Conservation (phyloP, 176 grass and related monocot species). For the Areca catechu region DNA sequence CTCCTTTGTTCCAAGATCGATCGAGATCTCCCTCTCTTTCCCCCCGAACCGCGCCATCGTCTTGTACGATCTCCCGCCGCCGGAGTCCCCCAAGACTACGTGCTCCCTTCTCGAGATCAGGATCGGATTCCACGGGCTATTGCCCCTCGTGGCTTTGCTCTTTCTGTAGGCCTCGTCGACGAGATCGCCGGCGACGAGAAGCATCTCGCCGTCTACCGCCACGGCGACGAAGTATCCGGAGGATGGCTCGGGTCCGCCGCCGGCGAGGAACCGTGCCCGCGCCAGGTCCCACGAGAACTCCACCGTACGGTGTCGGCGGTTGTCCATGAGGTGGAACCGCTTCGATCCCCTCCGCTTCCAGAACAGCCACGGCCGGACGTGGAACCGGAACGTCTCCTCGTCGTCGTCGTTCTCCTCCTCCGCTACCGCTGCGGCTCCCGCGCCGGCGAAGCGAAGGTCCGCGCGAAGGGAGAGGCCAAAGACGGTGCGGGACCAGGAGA, state of each 20-base stretch:
- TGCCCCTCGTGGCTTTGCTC: slow-evolving; percentile 24
- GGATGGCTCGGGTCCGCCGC: slow-evolving; percentile 48
- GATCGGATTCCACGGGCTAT: slow-evolving; percentile 3
- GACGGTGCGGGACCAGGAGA: slow-evolving; percentile 73
- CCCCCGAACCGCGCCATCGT: slow-evolving; percentile 63
- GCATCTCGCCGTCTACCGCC: slow-evolving; percentile 61
- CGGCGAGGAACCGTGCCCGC: slow-evolving; percentile 40
- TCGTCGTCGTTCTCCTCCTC: slow-evolving; percentile 24
- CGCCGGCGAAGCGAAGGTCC: slow-evolving; percentile 41
- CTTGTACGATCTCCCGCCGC: slow-evolving; percentile 21
- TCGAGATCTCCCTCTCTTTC: slow-evolving; percentile 64
- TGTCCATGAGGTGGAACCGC: slow-evolving; percentile 34
- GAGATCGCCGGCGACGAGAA: slow-evolving; percentile 66
- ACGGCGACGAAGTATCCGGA: slow-evolving; percentile 69
- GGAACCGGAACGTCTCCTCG: slow-evolving; percentile 32
- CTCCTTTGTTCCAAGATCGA: slow-evolving; percentile 39
- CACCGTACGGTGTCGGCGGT: slow-evolving; percentile 23
- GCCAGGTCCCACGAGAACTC: slow-evolving; percentile 73
- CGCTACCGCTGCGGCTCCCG: no score
- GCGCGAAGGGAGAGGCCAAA: slow-evolving; percentile 66
- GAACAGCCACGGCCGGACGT: slow-evolving; percentile 55
- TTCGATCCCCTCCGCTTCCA: slow-evolving; percentile 64
- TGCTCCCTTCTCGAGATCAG: slow-evolving; percentile 65
- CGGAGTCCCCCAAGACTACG: slow-evolving; percentile 43
- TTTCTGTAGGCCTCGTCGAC: slow-evolving; percentile 62